phyloP scores from a whole-genome alignment of 495 filamentous ascomycete species.

The Aspergillus biplanus region DNA sequence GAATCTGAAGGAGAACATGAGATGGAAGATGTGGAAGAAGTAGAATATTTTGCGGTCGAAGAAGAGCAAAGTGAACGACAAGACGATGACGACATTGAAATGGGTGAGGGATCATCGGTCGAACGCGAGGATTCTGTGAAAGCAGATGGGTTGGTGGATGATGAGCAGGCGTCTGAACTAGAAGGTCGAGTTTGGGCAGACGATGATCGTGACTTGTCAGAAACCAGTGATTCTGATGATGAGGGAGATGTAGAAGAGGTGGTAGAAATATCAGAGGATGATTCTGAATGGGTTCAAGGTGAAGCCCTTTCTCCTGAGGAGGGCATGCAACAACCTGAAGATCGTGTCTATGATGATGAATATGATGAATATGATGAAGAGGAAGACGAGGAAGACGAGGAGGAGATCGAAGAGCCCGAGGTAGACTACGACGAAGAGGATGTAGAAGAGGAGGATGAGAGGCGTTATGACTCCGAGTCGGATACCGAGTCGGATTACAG shows the following conservation, averaged over 20 bases:
- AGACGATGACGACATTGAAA: slow-evolving; percentile 2
- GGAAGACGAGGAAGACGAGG: slow-evolving; percentile 4
- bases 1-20: slow-evolving; percentile 1
- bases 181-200: neutral
- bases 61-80: neutral
- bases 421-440: slow-evolving; percentile 19
- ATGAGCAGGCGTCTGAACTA: slow-evolving; percentile 2
- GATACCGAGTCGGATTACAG: slow-evolving; percentile 18
- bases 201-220: neutral
- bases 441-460: slow-evolving; percentile 10
- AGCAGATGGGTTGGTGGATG: neutral
- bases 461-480: slow-evolving; percentile 17
- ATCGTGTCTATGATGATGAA: neutral
- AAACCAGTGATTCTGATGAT: neutral
- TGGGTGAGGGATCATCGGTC: neutral
- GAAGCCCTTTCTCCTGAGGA: neutral
- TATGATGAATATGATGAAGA: slow-evolving; percentile 17
- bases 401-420: slow-evolving; percentile 6
- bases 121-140: neutral
- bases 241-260: neutral
- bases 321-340: neutral
- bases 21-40: slow-evolving; percentile 10
- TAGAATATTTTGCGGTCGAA: neutral
- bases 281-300: neutral
- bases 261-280: neutral